Evolutionary conservation across 2,329 filamentous ascomycete species (phyloP), one percentile per base, ranked within the genome.

Genomic region (Dendryphion nanum): DNA sequence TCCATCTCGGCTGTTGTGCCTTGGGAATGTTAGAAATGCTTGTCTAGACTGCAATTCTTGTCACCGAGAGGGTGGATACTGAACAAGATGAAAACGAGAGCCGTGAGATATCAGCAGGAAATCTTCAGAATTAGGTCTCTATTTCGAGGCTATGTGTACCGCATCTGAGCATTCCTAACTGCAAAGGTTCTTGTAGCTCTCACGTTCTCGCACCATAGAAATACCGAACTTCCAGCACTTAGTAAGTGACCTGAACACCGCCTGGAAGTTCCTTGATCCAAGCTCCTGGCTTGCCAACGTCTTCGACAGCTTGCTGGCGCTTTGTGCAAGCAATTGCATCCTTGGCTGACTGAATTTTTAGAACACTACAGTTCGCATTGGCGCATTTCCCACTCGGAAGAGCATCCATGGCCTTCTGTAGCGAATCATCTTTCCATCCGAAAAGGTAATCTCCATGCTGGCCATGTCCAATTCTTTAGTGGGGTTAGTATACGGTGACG

Each of bases 251-350:
- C 3, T 38, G n/a, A 15, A 46, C 46, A 30, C 53, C 56, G n/a
- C 56, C 57, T 10, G 58, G 58, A 37, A 62, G 50, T 38, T 59
- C 44, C 13, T 50, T 50, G 14, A 61, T 28, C 57, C 55, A 60
- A n/a, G 34, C 32, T 17, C 56, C 56, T 16, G 40, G 37, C 23
- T 47, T 40, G 4, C 57, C 57, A 37, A 76, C 71, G 7, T 67
- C 45, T 58, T 77, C 74, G 23, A 66, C 64, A 13, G 73, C 72
- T 48, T 73, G 69, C 48, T 76, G 72, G 20, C 64, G 30, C 41
- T 59, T 61, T 43, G 49, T 59, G 28, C 55, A 62, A 3, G 32
- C 30, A 44, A 49, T 52, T 0, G 55, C 32, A n/a, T 59, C 51
- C 18, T 48, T 39, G 2, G 46, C 55, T 21, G 53, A 55, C 39